Evolutionary conservation across 2,329 filamentous ascomycete genomes (phyloP), one percentile per base, ranked within the genome.

Genomic region (Talaromyces sp.): DNA sequence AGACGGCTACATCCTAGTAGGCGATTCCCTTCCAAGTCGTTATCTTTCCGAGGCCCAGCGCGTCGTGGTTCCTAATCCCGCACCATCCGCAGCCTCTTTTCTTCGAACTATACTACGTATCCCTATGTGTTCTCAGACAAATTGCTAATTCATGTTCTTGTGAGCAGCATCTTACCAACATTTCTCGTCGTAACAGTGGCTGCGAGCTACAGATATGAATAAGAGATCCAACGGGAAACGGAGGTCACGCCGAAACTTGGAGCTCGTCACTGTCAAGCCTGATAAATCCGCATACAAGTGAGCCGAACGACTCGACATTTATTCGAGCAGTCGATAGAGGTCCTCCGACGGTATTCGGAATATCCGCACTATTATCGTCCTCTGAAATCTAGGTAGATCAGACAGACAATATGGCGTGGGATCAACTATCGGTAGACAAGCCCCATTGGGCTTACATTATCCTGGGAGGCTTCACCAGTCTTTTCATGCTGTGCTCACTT

Each of bases 401-500:
- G 34, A 54, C 19, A 27, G 67, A 53, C 70, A 77, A 66, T 58
- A 84, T 84, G 82, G 81, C 77, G 66, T 84, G 82, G 82, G 76
- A 83, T 63, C 82, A 84, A 65, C 71, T 84, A 67, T 79, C 80
- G 62, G 89, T 98, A 82, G 97, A 96, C 80, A 91, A 90, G 84
- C 92, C 95, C 73, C 95, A 99, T 84, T 80, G 98, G 91, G 95
- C 96, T 70, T 99, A 99, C 80, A 92, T 98, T 80, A 97, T 99
- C 80, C 84, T 99, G 65, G 95, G 95, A 74, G 95, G 94, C 77
- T 99, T 99, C 82, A 99, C 95, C 71, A 93, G 91, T 67, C 83
- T 99, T 72, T 99, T 99, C 82, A 99, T 99, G 95, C 84, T 99
- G 67, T 97, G 93, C 79, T 99, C 95, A 67, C 92, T 96, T 64